Evolutionary conservation across 129 eudicot species (phyloP).

Genomic region (Cynara cardunculus): DNA sequence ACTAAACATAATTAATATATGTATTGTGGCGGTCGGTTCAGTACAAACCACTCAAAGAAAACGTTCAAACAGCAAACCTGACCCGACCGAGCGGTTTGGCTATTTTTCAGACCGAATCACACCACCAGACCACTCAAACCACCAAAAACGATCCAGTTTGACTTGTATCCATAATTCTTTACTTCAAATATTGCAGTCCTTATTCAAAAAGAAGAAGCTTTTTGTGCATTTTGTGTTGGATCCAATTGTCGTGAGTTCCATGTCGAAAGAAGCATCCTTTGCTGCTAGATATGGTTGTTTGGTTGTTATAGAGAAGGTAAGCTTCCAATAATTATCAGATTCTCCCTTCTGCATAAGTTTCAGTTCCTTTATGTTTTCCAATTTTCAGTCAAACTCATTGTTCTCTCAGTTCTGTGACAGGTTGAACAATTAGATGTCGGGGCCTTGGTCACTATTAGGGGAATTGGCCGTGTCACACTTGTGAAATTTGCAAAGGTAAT

Average conservation of each 20-base stretch:
- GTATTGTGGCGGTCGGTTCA: too few species aligned
- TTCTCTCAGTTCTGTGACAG: conserved; percentile 39
- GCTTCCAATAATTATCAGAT: conserved; percentile 6
- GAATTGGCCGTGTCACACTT: conserved; percentile 71
- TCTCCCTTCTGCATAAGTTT: conserved; percentile 21
- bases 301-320: conserved; percentile 71
- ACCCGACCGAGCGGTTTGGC: too few species aligned
- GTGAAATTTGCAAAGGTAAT: conserved; percentile 51
- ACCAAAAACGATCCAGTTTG: too few species aligned
- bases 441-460: conserved; percentile 70
- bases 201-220: conserved; percentile 45
- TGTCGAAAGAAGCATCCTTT: conserved; percentile 53
- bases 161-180: background rate
- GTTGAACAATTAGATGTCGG: conserved; percentile 71
- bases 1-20: too few species aligned
- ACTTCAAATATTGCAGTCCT: conserved; percentile 33
- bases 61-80: too few species aligned
- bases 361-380: background rate
- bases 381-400: conserved; percentile 23
- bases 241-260: conserved; percentile 47
- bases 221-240: conserved; percentile 83
- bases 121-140: too few species aligned
- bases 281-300: conserved; percentile 78
- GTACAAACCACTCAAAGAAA: too few species aligned
- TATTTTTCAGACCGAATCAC: too few species aligned